Conservation (phyloP, 495 filamentous ascomycete genomes). For the Lasiosphaeria hispida region DNA sequence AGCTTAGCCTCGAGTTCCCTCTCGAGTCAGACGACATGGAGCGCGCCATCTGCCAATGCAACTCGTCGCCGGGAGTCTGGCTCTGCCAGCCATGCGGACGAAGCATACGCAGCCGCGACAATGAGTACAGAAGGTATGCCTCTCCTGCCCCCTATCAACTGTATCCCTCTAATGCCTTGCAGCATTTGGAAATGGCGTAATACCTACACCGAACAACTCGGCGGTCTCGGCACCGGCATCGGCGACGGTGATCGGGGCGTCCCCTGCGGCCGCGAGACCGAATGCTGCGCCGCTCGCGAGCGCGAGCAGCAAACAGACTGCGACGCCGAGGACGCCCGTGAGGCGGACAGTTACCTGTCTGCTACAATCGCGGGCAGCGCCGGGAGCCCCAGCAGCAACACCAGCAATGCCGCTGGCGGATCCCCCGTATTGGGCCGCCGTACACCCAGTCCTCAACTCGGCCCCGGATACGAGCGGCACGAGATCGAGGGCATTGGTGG, state of each 20-base stretch:
- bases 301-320: slow-evolving; percentile 80
- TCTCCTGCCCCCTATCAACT: neutral
- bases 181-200: slow-evolving; percentile 87
- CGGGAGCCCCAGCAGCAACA: slow-evolving; percentile 10
- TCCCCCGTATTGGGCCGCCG: slow-evolving; percentile 16
- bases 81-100: slow-evolving; percentile 78
- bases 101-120: slow-evolving; percentile 63
- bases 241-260: slow-evolving; percentile 86
- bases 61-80: slow-evolving; percentile 59
- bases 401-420: neutral
- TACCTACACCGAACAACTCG: slow-evolving; percentile 75
- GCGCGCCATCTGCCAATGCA: slow-evolving; percentile 67
- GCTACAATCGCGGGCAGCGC: slow-evolving; percentile 1
- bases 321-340: slow-evolving; percentile 61
- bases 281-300: slow-evolving; percentile 68
- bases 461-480: slow-evolving; percentile 71
- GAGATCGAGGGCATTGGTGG: slow-evolving; percentile 89
- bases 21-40: slow-evolving; percentile 46
- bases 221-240: slow-evolving; percentile 80
- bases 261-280: slow-evolving; percentile 68
- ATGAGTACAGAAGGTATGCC: slow-evolving; percentile 58
- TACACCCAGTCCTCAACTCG: slow-evolving; percentile 43
- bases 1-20: slow-evolving; percentile 23
- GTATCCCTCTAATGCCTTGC: too few relatives aligned
- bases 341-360: slow-evolving; percentile 20